A percentile compares a stretch with the other conserved stretches of the same genome.
Evolutionary conservation across 2,329 filamentous ascomycete genomes (phyloP).

Genomic region (Sarocladiaceae sp.): DNA sequence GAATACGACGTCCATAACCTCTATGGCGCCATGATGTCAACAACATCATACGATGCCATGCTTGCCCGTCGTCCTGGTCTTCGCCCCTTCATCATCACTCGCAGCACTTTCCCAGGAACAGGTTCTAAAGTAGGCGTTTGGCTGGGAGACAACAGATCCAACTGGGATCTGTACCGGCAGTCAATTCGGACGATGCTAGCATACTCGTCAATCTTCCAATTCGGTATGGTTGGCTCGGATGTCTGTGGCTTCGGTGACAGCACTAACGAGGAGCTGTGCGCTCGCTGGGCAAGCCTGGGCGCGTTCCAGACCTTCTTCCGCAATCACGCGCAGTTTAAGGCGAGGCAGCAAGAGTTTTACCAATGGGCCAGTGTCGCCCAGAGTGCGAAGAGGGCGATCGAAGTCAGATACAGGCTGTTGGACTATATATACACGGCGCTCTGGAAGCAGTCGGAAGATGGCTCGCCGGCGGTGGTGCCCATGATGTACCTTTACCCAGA

Average conservation of each 20-base stretch:
- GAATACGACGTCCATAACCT: conserved; percentile 85
- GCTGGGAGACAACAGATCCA: conserved; percentile 69
- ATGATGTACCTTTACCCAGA: conserved; percentile 65
- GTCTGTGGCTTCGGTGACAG: conserved; percentile 69
- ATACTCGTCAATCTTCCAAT: conserved; percentile 62
- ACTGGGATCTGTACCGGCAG: conserved; percentile 69
- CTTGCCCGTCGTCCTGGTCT: conserved; percentile 56
- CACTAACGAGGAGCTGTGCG: conserved; percentile 57
- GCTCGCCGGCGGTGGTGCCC: conserved; percentile 61
- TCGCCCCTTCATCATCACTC: conserved; percentile 77
- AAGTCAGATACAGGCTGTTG: conserved; percentile 69
- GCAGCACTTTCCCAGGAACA: conserved; percentile 72
- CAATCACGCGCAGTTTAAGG: conserved; percentile 53
- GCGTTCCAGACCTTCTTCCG: conserved; percentile 67
- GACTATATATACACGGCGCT: conserved; percentile 76
- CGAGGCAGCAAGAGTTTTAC: conserved; percentile 60
- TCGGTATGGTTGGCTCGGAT: conserved; percentile 66
- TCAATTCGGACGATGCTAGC: conserved; percentile 72
- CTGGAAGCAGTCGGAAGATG: conserved; percentile 50
- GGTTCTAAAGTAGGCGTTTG: conserved; percentile 76
- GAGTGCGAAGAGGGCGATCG: conserved; percentile 62
- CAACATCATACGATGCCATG: conserved; percentile 69
- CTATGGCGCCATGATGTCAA: conserved; percentile 68
- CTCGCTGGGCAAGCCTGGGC: conserved; percentile 63
- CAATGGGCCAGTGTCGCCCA: conserved; percentile 56